Conservation (phyloP, 2,329 filamentous ascomycete genomes). For the Paraphaeosphaeria sporulosa region DNA sequence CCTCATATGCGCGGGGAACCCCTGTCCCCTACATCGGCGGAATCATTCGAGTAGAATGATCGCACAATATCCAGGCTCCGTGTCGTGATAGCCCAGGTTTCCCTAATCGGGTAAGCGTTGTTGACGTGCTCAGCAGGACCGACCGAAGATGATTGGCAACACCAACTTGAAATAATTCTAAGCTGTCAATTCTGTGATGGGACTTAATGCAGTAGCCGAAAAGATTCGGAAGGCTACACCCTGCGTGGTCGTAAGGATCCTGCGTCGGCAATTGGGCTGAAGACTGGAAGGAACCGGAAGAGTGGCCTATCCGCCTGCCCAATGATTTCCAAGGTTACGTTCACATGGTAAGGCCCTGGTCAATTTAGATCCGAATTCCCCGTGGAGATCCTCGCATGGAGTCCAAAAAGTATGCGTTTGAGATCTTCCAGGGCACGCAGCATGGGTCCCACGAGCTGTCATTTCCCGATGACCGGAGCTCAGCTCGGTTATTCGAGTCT, state of each 20-base stretch:
- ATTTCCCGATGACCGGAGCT: background rate
- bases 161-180: no score
- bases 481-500: background rate
- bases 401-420: background rate
- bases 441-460: background rate
- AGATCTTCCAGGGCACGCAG: background rate
- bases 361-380: background rate
- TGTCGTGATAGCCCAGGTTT: slow-evolving; percentile 4
- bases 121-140: slow-evolving; percentile 1
- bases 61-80: background rate
- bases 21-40: background rate
- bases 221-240: background rate
- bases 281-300: no score
- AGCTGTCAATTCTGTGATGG: background rate
- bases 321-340: background rate
- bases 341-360: background rate
- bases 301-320: no score
- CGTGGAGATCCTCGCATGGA: background rate
- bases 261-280: background rate
- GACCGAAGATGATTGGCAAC: background rate
- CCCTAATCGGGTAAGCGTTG: background rate
- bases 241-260: background rate
- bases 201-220: background rate
- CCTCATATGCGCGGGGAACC: slow-evolving; percentile 2
- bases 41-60: background rate